A percentile compares a stretch with the other conserved stretches of the same genome.
Evolutionary conservation across 768 basidiomycete genomes (phyloP).

Genomic region (Suillus decipiens): DNA sequence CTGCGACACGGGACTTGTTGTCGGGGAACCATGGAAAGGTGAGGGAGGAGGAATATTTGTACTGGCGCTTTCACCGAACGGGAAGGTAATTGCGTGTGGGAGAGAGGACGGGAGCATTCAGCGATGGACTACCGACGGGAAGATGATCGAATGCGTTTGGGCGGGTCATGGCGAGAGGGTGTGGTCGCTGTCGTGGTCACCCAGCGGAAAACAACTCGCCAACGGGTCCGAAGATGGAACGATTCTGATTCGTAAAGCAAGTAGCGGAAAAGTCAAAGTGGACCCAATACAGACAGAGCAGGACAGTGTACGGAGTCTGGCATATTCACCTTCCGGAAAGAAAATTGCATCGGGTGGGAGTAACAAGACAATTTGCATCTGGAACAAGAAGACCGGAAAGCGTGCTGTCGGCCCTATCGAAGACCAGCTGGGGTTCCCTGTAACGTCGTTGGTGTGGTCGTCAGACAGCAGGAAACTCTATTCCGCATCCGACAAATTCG

Average conservation of each 20-base stretch:
- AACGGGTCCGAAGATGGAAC: background rate
- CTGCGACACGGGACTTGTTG: background rate
- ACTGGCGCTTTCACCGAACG: background rate
- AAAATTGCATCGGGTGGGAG: background rate
- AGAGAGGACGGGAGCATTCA: background rate
- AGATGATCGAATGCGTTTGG: background rate
- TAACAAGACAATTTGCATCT: background rate
- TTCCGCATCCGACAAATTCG: background rate
- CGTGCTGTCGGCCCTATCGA: background rate
- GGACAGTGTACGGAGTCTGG: background rate
- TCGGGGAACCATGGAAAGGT: background rate
- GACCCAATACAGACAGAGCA: background rate
- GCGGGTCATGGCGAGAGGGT: background rate
- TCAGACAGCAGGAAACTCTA: background rate
- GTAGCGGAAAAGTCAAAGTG: background rate
- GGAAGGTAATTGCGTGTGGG: background rate
- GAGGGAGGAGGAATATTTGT: background rate
- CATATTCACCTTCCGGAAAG: background rate
- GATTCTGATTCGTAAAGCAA: background rate
- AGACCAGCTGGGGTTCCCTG: background rate
- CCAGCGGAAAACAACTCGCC: background rate
- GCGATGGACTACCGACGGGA: background rate
- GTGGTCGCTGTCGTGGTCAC: background rate
- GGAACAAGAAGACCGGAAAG: background rate
- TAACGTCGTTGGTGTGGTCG: background rate